These are phyloP conservation scores for Chlorella sp. DNA, from an alignment of 139 green algal species.

Conservation along the genomic window DNA sequence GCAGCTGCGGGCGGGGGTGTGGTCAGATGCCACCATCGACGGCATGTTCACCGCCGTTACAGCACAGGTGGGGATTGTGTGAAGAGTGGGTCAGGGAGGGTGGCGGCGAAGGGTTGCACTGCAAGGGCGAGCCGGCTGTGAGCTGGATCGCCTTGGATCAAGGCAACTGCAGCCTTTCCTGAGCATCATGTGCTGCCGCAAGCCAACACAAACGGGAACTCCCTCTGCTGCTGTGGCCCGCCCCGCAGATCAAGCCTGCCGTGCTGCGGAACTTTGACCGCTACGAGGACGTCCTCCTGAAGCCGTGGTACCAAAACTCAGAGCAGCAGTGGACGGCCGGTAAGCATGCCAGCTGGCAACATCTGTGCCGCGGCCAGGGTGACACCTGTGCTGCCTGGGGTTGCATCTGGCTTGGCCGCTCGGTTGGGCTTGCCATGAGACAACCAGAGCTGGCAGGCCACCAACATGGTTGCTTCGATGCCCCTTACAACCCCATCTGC, in stretches of 20 bases:
- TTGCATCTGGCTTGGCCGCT: too few species aligned
- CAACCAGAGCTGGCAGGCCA: too few species aligned
- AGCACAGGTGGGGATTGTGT: background rate
- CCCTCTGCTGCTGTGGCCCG: background rate
- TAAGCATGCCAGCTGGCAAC: background rate
- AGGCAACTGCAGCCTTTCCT: too few species aligned
- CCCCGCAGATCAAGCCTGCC: conserved; percentile 18
- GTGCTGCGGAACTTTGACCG: conserved; percentile 25
- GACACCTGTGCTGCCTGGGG: too few species aligned
- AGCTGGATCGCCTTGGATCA: too few species aligned
- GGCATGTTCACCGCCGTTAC: background rate
- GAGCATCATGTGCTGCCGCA: background rate
- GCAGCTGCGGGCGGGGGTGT: conserved; percentile 26
- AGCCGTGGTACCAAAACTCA: background rate
- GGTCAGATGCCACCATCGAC: conserved; percentile 30
- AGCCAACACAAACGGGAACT: background rate
- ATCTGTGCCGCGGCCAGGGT: background rate
- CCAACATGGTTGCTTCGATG: too few species aligned
- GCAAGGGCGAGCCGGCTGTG: too few species aligned
- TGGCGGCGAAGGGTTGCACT: too few species aligned
- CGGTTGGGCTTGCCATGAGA: too few species aligned
- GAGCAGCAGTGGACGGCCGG: conserved; percentile 5
- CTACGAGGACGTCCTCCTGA: conserved; percentile 14
- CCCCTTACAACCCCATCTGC: background rate
- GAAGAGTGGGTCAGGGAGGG: too few species aligned